A percentile compares a stretch with the other conserved stretches of the same genome.
phyloP scores from a whole-genome alignment of 176 grass and related monocot species.

The Zizania latifolia region DNA sequence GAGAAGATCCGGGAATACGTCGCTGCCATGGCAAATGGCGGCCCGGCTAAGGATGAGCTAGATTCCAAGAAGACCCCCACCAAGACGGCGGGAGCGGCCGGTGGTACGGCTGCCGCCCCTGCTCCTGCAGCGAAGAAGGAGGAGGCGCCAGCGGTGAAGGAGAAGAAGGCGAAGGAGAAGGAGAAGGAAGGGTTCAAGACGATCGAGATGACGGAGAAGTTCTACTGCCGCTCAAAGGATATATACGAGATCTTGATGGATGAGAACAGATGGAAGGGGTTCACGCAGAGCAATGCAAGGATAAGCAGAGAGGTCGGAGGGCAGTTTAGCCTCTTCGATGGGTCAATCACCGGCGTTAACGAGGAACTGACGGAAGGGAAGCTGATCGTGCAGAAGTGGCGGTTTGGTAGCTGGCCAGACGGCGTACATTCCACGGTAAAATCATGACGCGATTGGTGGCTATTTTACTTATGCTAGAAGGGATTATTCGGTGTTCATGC shows the following conservation, averaged over 20 bases:
- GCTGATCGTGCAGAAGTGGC: conserved; percentile 91
- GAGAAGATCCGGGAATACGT: conserved; percentile 80
- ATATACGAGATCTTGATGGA: conserved; percentile 97
- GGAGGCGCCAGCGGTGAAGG: conserved; percentile 20
- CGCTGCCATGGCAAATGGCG: conserved; percentile 65
- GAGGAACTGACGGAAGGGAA: conserved; percentile 93
- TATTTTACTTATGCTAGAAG: neutral
- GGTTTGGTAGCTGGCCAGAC: conserved; percentile 80
- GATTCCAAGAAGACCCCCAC: conserved; percentile 54
- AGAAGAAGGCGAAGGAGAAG: conserved; percentile 65
- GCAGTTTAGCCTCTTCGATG: conserved; percentile 83
- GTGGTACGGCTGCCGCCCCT: neutral
- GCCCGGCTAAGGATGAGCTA: conserved; percentile 81
- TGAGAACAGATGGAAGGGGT: conserved; percentile 95
- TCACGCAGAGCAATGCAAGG: conserved; percentile 93
- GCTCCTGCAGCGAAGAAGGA: conserved; percentile 6
- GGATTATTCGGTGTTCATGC: neutral
- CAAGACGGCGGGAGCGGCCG: neutral
- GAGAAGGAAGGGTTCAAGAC: conserved; percentile 87
- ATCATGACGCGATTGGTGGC: neutral
- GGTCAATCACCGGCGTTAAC: conserved; percentile 75
- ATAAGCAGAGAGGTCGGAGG: conserved; percentile 91
- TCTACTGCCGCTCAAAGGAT: conserved; percentile 74
- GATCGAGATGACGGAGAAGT: conserved; percentile 82
- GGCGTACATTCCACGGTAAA: conserved; percentile 67